Evolutionary conservation across 306 rosid species (phyloP), one percentile per base, ranked within the genome.

Genomic region (Boehmeria nivea): DNA sequence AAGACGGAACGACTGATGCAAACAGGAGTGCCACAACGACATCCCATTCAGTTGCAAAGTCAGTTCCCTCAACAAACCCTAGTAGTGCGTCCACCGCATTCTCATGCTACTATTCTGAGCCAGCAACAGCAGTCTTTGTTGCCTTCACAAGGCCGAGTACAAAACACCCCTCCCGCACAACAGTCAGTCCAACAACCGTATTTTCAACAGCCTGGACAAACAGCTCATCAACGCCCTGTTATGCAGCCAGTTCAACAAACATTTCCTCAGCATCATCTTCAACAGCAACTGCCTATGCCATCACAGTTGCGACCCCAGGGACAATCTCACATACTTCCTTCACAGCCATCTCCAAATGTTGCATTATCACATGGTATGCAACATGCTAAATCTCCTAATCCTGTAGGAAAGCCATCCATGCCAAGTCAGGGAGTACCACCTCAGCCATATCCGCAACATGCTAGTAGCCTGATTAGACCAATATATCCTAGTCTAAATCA

Each of bases 41-140:
- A 71, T 63, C 69, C 76, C 17, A 63, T 46, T 57, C 94, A 75
- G 43, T 48, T 68, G 67, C 94, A 76, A 64, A 70, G 68, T 64
- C 95, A 84, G 59, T 72, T 76, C 42, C 79, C 87, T 59, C 89
- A 72, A 59, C 86, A 84, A 75, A 63, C 67, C 57, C 82, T 82
- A 58, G 37, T 65, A 12, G 54, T 71, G 76, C 94, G 73, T 31
- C 94, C 94, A 3, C 71, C 78, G 18, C 86, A 59, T 54, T 76
- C 91, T 58, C 78, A 68, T 70, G 64, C 78, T 52, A 61, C 81
- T 52, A 64, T 75, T 72, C 81, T 83, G 58, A 81, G 63, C 65
- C 96, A 84, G 75, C 91, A 77, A 64, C 88, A 77, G 64, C 70
- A 66, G 39, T 64, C 64, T 51, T 70, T 72, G 49, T 51, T 85